These are phyloP conservation scores for Ophiostoma piceae DNA, from an alignment of 2,329 filamentous ascomycete species.

Conservation along the genomic window DNA sequence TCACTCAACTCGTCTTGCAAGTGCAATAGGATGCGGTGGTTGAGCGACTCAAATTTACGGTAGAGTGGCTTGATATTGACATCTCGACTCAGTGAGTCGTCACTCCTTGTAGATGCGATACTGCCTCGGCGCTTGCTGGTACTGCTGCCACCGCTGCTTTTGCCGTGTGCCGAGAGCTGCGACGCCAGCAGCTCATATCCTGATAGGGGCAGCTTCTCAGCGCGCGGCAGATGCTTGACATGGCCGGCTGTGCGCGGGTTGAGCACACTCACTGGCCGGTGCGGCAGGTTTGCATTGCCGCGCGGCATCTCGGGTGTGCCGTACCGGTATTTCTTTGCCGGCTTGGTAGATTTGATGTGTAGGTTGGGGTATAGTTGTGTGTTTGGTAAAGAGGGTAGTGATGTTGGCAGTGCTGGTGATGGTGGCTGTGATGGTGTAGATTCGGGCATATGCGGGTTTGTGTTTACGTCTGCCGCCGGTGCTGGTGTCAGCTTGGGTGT, in stretches of 20 bases:
- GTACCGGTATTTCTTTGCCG: conserved; percentile 31
- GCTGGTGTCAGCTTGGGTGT: background rate
- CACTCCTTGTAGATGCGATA: conserved; percentile 30
- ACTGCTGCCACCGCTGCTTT: background rate
- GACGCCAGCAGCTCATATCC: conserved; percentile 61
- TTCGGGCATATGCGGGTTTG: background rate
- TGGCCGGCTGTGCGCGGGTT: conserved; percentile 36
- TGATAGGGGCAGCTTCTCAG: conserved; percentile 43
- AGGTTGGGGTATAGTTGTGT: conserved; percentile 19
- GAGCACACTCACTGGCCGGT: conserved; percentile 36
- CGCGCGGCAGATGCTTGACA: conserved; percentile 37
- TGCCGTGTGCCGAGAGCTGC: conserved; percentile 40
- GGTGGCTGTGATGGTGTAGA: background rate
- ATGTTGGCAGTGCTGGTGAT: background rate
- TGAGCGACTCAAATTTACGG: conserved; percentile 73
- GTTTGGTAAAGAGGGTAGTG: conserved; percentile 25
- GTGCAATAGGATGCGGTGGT: conserved; percentile 75
- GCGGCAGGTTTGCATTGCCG: conserved; percentile 37
- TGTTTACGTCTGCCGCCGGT: background rate
- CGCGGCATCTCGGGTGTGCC: conserved; percentile 43
- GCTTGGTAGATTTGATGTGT: conserved; percentile 21
- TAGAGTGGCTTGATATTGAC: conserved; percentile 57
- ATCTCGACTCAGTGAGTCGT: background rate
- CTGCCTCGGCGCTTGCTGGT: conserved; percentile 28
- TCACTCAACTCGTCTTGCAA: conserved; percentile 80